A percentile compares a stretch with the other conserved stretches of the same genome.
phyloP scores from a whole-genome alignment of 805 yeast genomes.

The Candida saitoana region DNA sequence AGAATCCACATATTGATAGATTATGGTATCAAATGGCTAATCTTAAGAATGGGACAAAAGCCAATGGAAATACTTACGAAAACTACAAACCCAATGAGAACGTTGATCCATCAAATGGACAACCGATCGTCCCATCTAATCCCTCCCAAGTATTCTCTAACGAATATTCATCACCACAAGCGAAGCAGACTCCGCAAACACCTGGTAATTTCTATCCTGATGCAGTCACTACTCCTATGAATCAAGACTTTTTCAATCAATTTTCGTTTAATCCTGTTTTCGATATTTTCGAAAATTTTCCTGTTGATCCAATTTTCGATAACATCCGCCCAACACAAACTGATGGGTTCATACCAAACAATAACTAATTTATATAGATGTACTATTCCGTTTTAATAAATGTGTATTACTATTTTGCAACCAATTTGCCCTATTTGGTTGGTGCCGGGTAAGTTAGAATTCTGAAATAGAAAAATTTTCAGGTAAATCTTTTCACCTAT shows the following conservation, averaged over 20 bases:
- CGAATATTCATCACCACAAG: not conserved
- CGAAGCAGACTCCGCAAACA: not conserved
- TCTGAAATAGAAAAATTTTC: not conserved
- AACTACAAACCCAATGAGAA: not conserved
- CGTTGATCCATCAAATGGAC: not conserved
- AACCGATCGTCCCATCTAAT: not conserved
- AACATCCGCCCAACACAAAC: not conserved
- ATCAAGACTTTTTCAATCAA: not conserved
- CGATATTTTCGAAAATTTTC: slow-evolving; percentile 7
- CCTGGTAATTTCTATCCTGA: not conserved
- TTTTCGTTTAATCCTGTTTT: slow-evolving; percentile 4
- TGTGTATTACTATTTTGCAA: not conserved
- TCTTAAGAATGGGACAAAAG: slow-evolving; percentile 3
- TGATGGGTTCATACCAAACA: not conserved
- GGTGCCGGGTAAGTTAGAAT: slow-evolving; percentile 2
- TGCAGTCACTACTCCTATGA: not conserved
- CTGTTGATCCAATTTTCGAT: slow-evolving; percentile 4
- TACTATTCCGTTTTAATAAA: not conserved
- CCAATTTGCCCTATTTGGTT: slow-evolving; percentile 2
- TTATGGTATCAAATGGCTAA: slow-evolving; percentile 30
- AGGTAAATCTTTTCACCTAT: not conserved
- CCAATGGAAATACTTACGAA: not conserved
- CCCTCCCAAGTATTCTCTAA: not conserved
- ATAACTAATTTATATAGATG: not conserved
- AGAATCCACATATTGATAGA: slow-evolving; percentile 30